Conservation (phyloP, 148 eudicot genomes). For the Simmondsia chinensis region DNA sequence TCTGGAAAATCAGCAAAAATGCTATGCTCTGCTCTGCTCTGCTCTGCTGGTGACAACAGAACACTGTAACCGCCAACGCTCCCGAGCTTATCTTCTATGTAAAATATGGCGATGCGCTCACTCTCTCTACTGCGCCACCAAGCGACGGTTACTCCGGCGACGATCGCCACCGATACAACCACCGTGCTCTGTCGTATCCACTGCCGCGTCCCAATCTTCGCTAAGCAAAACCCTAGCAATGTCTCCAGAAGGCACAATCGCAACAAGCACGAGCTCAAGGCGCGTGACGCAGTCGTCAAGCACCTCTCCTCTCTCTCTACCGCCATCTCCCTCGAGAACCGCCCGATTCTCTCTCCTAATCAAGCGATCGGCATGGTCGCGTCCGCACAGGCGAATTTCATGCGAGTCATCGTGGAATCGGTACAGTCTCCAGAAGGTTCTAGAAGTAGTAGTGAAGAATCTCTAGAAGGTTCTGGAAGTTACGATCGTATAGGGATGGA, state of each 20-base stretch:
- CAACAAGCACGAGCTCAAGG: constrained; percentile 13
- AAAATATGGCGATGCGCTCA: constrained; percentile 33
- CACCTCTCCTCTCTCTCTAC: constrained; percentile 35
- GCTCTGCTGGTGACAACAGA: too few species aligned
- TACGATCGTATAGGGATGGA: constrained; percentile 29
- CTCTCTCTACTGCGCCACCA: constrained; percentile 39
- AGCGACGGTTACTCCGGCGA: constrained; percentile 17
- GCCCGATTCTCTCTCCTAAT: constrained; percentile 33
- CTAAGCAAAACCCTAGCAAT: constrained; percentile 27
- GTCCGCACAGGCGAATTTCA: constrained; percentile 85
- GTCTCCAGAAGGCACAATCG: constrained; percentile 20
- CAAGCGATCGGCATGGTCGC: constrained; percentile 66
- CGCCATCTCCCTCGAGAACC: constrained; percentile 21
- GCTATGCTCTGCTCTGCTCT: too few species aligned
- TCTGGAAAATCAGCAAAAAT: too few species aligned
- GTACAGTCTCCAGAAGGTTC: constrained; percentile 11
- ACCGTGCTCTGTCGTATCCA: constrained; percentile 26
- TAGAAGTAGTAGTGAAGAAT: constrained; percentile 38
- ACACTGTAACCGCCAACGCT: too few species aligned
- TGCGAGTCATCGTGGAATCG: constrained; percentile 70
- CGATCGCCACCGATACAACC: constrained; percentile 10
- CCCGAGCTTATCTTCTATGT: too few species aligned
- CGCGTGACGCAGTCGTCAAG: constrained; percentile 27
- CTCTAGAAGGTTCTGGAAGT: constrained; percentile 13
- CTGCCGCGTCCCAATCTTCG: constrained; percentile 19